Evolutionary conservation across 495 filamentous ascomycete genomes (phyloP).

Genomic region (Choiromyces venosus): DNA sequence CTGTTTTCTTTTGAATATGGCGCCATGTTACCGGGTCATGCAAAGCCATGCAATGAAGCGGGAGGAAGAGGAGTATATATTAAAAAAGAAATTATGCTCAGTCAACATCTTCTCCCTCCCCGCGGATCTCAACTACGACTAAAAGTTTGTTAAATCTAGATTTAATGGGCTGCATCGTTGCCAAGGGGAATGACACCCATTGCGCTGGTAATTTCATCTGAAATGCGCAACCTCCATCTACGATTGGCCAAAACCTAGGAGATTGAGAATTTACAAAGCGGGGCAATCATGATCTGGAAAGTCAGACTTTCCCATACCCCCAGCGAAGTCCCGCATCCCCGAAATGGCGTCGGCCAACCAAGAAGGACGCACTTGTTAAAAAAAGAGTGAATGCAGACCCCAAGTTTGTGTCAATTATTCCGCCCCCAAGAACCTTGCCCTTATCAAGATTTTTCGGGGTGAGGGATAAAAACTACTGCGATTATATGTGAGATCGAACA

Average conservation of each 20-base stretch:
- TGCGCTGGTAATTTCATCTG: background rate
- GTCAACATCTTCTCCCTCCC: background rate
- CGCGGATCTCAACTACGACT: background rate
- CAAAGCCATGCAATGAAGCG: background rate
- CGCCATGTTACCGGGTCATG: background rate
- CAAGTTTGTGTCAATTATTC: background rate
- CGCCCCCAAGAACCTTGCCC: background rate
- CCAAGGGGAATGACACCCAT: background rate
- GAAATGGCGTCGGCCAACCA: background rate
- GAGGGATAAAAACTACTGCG: background rate
- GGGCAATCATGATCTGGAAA: background rate
- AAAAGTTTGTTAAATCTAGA: background rate
- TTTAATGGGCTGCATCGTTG: background rate
- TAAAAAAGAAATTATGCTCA: background rate
- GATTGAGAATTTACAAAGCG: background rate
- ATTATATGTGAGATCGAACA: background rate
- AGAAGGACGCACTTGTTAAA: background rate
- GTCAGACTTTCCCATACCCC: background rate
- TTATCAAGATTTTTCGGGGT: background rate
- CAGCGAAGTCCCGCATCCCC: background rate
- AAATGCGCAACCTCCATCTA: background rate
- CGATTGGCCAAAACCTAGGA: background rate
- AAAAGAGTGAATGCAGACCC: background rate
- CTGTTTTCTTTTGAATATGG: background rate
- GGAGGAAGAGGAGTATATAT: background rate